Evolutionary conservation across 768 basidiomycete genomes (phyloP), one percentile per base, ranked within the genome.

Genomic region (Lyophyllum atratum): DNA sequence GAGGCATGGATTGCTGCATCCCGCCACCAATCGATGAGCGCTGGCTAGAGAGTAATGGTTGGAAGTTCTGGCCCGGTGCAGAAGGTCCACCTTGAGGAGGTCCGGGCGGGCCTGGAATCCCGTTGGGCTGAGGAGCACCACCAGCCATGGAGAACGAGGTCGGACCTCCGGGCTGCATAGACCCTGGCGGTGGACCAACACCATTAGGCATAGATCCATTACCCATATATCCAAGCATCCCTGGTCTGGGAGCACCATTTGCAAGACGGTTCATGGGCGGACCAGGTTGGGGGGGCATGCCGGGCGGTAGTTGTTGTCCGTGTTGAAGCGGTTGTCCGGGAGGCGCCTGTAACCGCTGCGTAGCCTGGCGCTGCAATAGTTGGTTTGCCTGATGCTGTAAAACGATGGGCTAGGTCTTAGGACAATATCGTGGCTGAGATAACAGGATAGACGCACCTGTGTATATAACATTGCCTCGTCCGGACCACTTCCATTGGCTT

Each of bases 391-490:
- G 70, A 42, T 68, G 64, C 66, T 69, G 26, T 31, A 52, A 40
- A 61, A 44, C 24, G 21, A 11, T n/a, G 21, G 22, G 2, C 2
- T 6, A 14, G 28, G 31, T 31, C 19, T 21, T 53, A 48, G 50
- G 54, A 26, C 43, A 56, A 19, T 40, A 58, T 55, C 45, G 54
- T 39, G 39, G 55, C 52, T 55, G 51, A 56, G 66, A 64, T 58
- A 59, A 60, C 42, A 61, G 34, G 22, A 25, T 55, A 17, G 24
- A 73, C 84, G 52, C 61, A 89, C 90, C 74, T 87, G 85, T 0
- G 82, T 85, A 68, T 91, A 92, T 33, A 86, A 56, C 68, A 90
- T 61, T 22, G 87, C 90, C 60, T 92, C 89, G 1, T 90, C 89
- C n/a, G 84, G 68, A 19, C 84, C 86, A 9, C 67, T 68, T 28